Evolutionary conservation across 225 moss, liverwort and hornwort genomes (phyloP), one percentile per base, ranked within the genome.

Genomic region (Ulota crispa): DNA sequence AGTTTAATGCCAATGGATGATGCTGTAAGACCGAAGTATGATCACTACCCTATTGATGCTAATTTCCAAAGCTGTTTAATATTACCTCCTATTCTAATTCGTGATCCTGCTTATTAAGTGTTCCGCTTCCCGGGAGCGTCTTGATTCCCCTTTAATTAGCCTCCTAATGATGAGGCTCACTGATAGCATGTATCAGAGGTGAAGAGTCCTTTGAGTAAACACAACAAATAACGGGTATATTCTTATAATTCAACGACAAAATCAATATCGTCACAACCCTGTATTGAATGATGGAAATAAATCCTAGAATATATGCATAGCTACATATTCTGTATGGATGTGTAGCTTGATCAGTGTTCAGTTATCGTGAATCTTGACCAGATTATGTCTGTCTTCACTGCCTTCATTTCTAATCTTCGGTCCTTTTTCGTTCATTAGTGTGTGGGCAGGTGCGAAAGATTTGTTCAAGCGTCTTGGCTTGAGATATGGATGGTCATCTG

Each of bases 1-100:
- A 89, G 81, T 82, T 89, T 96, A 32, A 94, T 93, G 90, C 93
- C 96, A 43, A 88, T 92, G 82, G 96, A 88, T 70, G 85, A 88
- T 68, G 74, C 85, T 52, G 69, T 83, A 52, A 47, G 68, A 21
- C 69, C 74, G 50, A 78, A 81, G 88, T 88, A 88, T 26, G 80
- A 68, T 64, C 65, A 50, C 88, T 75, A 69, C 68, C 77, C 62
- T 68, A 31, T 82, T 79, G 68, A 79, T 74, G 41, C 62, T 21
- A 43, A 82, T 53, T 19, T 26, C 31, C 31, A 20, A 54, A 78
- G 53, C 45, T 52, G 15, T 57, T 78, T 68, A 39, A 18, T 24
- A 43, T 60, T 67, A 32, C 10, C 62, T 20, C 10, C 9, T 39
- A 45, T 52, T 63, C 39, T 68, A 68, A 50, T 75, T 39, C 73